Evolutionary conservation across 2,329 filamentous ascomycete genomes (phyloP).

Genomic region (Sporothrix variecibatus): DNA sequence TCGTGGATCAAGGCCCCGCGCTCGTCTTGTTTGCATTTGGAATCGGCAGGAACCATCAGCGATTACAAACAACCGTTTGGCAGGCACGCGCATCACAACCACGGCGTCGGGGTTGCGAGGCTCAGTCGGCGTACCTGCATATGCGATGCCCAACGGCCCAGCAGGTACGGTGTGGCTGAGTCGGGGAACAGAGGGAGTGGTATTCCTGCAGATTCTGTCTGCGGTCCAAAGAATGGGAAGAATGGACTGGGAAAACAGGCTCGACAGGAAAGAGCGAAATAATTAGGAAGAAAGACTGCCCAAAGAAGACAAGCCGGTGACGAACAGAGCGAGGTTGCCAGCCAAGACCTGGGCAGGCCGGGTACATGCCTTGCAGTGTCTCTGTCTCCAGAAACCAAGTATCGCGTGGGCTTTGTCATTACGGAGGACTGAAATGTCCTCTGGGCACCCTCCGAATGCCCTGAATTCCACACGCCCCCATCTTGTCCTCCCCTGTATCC

Average conservation of each 20-base stretch:
- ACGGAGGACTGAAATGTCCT: neutral
- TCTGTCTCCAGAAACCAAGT: neutral
- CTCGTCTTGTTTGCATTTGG: neutral
- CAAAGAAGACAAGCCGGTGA: neutral
- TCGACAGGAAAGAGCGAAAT: neutral
- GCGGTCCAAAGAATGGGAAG: neutral
- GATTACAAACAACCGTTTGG: neutral
- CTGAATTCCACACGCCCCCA: neutral
- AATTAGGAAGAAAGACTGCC: neutral
- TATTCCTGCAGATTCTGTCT: neutral
- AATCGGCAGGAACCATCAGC: neutral
- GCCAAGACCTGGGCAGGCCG: neutral
- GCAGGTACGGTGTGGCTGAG: conserved; percentile 21
- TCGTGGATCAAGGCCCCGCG: neutral
- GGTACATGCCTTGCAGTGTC: neutral
- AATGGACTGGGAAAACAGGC: neutral
- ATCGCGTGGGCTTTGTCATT: neutral
- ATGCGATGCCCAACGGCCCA: conserved; percentile 1
- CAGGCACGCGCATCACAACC: neutral
- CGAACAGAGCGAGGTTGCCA: neutral
- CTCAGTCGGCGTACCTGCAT: conserved; percentile 20
- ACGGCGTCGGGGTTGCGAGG: neutral
- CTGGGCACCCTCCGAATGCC: neutral
- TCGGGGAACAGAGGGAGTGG: neutral
- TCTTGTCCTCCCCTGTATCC: neutral